Evolutionary conservation across 306 rosid genomes (phyloP).

Genomic region (Cucurbita ficifolia): DNA sequence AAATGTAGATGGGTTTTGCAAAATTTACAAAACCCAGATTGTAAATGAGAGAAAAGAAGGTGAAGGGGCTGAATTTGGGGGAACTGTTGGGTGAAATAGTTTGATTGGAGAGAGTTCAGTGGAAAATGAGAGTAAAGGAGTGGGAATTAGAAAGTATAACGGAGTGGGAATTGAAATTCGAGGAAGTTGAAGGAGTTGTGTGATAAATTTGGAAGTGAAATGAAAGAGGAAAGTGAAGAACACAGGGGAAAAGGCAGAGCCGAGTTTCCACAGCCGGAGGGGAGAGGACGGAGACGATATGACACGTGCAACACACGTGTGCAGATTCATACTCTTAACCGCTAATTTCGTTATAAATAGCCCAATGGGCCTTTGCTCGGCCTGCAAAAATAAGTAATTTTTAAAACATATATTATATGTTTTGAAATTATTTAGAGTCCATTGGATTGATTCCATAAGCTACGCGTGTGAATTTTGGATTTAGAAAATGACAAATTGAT

Average conservation of each 20-base stretch:
- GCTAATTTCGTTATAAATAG: not conserved
- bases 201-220: not conserved
- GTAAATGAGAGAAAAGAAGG: not conserved
- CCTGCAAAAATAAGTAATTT: not conserved
- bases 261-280: not conserved
- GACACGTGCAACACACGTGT: slow-evolving; percentile 3
- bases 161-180: not conserved
- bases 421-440: too few species aligned
- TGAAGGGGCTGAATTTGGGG: not conserved
- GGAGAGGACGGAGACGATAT: not conserved
- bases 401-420: too few species aligned
- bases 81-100: not conserved
- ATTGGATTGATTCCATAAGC: too few species aligned
- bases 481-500: too few species aligned
- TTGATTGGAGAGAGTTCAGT: not conserved
- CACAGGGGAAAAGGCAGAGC: not conserved
- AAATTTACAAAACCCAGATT: slow-evolving; percentile 2
- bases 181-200: not conserved
- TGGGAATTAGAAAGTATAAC: not conserved
- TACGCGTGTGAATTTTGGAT: too few species aligned
- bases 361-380: not conserved
- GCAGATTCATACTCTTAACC: not conserved
- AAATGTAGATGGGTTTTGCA: slow-evolving; percentile 19
- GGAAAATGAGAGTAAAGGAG: not conserved
- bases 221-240: not conserved